Evolutionary conservation across 2,329 filamentous ascomycete genomes (phyloP), one percentile per base, ranked within the genome.

Genomic region (Claviceps lovelessii): DNA sequence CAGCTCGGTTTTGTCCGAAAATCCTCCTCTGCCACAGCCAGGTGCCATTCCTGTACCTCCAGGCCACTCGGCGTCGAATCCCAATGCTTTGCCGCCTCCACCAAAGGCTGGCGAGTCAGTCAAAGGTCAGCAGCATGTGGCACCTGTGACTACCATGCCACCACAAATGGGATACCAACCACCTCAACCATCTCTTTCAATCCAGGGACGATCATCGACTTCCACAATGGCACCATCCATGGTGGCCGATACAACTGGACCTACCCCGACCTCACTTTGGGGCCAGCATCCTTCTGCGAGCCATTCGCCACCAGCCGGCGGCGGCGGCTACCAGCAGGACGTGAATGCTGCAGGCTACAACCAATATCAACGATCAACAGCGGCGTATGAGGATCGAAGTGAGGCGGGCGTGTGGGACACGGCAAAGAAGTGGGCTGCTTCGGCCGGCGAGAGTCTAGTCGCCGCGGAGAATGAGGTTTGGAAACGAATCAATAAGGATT

Each of bases 381-480:
- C 65, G 51, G 67, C 67, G 56, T 60, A 59, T 51, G 59, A 66
- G 46, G 55, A 62, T 37, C 50, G 57, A 3, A 50, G 50, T 4
- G 73, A 73, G 19, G 70, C 72, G 3, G 72, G 75, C n/a, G 67
- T 81, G 6, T 81, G 78, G 77, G 72, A 72, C 54, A 67, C 75
- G 49, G 79, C 79, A 11, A 80, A 77, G 71, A 81, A 78, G 65
- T 75, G 77, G 72, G 78, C 76, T 49, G 69, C 73, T 56, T 74
- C 73, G 39, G 80, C 80, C 7, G 80, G 80, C 52, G 75, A 76
- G 57, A 79, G 75, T 63, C 66, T 84, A 33, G 76, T 74, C 9
- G 77, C 75, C 15, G 79, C 78, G 15, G 81, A 84, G 70, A 71
- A 70, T 52, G 79, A 83, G 66, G 75, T 84, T 29, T 84, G 81